Percentiles rank a stretch among this genome's conserved stretches.
Evolutionary conservation across 1,139 yeast genomes (phyloP).

Genomic region (Blastobotrys apis): DNA sequence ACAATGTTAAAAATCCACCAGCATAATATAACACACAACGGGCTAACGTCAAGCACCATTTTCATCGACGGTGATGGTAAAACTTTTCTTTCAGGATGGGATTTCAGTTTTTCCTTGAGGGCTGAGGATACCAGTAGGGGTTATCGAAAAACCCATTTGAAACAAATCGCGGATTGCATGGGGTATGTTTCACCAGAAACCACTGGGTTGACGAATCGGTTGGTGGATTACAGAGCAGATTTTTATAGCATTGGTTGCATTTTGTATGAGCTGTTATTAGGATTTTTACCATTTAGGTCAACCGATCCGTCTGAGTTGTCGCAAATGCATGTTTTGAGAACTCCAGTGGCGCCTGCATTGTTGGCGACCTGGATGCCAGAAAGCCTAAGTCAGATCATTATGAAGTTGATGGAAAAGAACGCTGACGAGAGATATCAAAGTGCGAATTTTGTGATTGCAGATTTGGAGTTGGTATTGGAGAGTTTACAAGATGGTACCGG

Average conservation of each 20-base stretch:
- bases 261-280: slow-evolving; percentile 47
- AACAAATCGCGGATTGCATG: slow-evolving; percentile 39
- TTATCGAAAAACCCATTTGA: slow-evolving; percentile 29
- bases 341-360: slow-evolving; percentile 42
- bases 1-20: slow-evolving; percentile 42
- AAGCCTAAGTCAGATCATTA: slow-evolving; percentile 40
- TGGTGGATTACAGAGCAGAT: slow-evolving; percentile 50
- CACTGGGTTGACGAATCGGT: slow-evolving; percentile 41
- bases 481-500: slow-evolving; percentile 21
- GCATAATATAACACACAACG: slow-evolving; percentile 48
- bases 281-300: slow-evolving; percentile 45
- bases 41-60: slow-evolving; percentile 42
- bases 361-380: slow-evolving; percentile 41
- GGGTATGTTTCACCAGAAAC: slow-evolving; percentile 54
- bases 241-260: slow-evolving; percentile 51
- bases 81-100: slow-evolving; percentile 48
- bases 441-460: slow-evolving; percentile 40
- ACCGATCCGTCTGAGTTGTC: slow-evolving; percentile 43
- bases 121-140: slow-evolving; percentile 43
- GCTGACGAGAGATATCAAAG: slow-evolving; percentile 44
- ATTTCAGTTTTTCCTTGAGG: slow-evolving; percentile 44
- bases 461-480: slow-evolving; percentile 33
- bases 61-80: slow-evolving; percentile 32
- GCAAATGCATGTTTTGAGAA: slow-evolving; percentile 43
- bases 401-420: slow-evolving; percentile 45